Base-by-base conservation (phyloP, 768 basidiomycete genomes). In the Psilocybe azurescens region DNA sequence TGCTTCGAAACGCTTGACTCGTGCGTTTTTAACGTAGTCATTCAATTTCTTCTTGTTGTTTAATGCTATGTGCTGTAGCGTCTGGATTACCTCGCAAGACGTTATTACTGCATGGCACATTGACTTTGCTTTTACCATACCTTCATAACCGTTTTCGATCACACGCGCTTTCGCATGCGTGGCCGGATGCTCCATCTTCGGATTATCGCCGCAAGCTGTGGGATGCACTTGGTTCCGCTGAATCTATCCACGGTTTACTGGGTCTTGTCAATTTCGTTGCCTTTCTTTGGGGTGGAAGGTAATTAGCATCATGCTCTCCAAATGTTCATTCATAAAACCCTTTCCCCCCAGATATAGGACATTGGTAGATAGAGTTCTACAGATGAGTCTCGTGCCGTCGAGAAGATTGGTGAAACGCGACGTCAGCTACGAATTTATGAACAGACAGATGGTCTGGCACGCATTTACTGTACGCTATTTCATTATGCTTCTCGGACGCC, bases 381-480 rank as follows among this genome's bases (percentile, higher is more conserved):
- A 80, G 28, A 84, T 99, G 80, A 80, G 82, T 32, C 85, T 98
- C 3, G 83, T 89, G 0, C 90, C 96, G 3, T 81, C 91, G 0
- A 85, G 87, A 33, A 78, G 82, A 46, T 83, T 89, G 36, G 82
- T 89, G 38, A 88, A 86, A 63, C 86, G 92, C 16, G 90, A 96
- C 67, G 92, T 99, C 54, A 97, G 93, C 70, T 99, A 97, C 75
- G 97, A 99, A 71, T 99, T 95, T 70, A 97, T 99, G 94, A 98
- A 99, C 69, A 91, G 97, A 67, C 97, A 99, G 74, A 93, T 99
- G 85, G 97, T 99, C 58, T 99, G 97, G 97, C 94, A 96, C 72
- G 93, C 95, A 0, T 97, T 99, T 74, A 99, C 97, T 6, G 97
- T 97, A 70, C 58, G 93, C 77, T 24, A 39, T 28, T 51, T 20